phyloP scores from a whole-genome alignment of 768 basidiomycete species.

The Pleurotus citrinopileatus region DNA sequence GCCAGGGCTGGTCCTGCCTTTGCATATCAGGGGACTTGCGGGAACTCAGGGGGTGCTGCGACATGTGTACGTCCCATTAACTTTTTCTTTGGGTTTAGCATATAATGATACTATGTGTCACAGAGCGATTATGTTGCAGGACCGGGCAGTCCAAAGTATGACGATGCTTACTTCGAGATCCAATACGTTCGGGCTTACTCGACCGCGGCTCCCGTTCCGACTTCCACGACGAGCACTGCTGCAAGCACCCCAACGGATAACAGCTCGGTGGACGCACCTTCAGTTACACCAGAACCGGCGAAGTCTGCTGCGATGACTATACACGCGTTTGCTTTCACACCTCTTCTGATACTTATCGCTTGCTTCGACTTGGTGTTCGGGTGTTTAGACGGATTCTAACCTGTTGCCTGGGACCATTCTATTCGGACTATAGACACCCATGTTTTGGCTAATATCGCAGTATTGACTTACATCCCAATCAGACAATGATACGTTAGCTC shows the following conservation, averaged over 20 bases:
- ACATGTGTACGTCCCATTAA: slow-evolving; percentile 25
- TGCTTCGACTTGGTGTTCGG: no score
- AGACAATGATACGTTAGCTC: no score
- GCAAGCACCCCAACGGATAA: background rate
- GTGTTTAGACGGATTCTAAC: no score
- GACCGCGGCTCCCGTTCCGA: background rate
- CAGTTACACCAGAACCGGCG: no score
- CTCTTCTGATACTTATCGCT: no score
- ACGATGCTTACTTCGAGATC: slow-evolving; percentile 63
- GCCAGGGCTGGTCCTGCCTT: slow-evolving; percentile 41
- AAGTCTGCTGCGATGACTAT: no score
- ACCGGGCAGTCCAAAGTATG: slow-evolving; percentile 32
- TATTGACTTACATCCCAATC: no score
- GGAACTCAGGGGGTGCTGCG: slow-evolving; percentile 29
- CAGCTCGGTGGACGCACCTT: no score
- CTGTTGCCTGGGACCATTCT: no score
- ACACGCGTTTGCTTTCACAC: no score
- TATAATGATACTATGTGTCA: slow-evolving; percentile 16
- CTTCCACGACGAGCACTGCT: background rate
- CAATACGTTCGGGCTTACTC: slow-evolving; percentile 48
- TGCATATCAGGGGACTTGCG: slow-evolving; percentile 36
- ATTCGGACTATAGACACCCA: no score
- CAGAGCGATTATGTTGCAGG: slow-evolving; percentile 45
- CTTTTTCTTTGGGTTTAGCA: slow-evolving; percentile 27
- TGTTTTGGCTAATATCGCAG: no score